Conservation (phyloP, 345 rosid genomes). For the Dovyalis caffra region DNA sequence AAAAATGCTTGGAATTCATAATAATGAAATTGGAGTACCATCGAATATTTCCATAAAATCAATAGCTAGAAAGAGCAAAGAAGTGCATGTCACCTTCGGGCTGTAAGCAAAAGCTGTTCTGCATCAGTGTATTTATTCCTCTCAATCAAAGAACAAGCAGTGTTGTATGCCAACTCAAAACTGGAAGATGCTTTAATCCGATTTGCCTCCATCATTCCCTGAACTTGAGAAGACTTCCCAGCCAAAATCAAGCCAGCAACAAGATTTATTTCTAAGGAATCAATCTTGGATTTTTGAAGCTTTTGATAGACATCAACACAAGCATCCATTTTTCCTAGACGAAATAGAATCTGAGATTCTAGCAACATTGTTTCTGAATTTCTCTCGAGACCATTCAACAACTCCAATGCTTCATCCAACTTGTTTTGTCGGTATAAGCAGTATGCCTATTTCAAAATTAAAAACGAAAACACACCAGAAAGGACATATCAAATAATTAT, state of each 20-base stretch:
- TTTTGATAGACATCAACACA: constrained; percentile 64
- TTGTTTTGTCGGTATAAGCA: constrained; percentile 90
- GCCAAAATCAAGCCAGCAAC: constrained; percentile 75
- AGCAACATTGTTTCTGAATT: constrained; percentile 55
- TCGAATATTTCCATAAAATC: neutral
- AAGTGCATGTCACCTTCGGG: constrained; percentile 51
- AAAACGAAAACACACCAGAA: neutral
- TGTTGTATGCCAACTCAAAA: constrained; percentile 83
- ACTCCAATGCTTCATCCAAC: constrained; percentile 66
- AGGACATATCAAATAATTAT: neutral
- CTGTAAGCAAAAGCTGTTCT: constrained; percentile 77
- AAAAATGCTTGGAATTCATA: neutral
- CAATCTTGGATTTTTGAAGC: constrained; percentile 56
- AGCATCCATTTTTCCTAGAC: constrained; percentile 69
- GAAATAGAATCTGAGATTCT: constrained; percentile 85
- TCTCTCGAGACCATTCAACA: constrained; percentile 51
- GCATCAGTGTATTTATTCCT: constrained; percentile 60
- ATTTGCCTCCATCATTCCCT: constrained; percentile 55
- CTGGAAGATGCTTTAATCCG: constrained; percentile 68
- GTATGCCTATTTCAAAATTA: constrained; percentile 57
- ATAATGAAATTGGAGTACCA: no score
- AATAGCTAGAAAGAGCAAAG: no score
- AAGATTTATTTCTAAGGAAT: constrained; percentile 59
- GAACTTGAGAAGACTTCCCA: constrained; percentile 76
- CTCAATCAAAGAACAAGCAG: constrained; percentile 85